A percentile compares a stretch with the other conserved stretches of the same genome.
These are phyloP conservation scores for Cutaneotrichosporon cutaneum DNA, from an alignment of 1,284 basidiomycete genomes.

Conservation along the genomic window DNA sequence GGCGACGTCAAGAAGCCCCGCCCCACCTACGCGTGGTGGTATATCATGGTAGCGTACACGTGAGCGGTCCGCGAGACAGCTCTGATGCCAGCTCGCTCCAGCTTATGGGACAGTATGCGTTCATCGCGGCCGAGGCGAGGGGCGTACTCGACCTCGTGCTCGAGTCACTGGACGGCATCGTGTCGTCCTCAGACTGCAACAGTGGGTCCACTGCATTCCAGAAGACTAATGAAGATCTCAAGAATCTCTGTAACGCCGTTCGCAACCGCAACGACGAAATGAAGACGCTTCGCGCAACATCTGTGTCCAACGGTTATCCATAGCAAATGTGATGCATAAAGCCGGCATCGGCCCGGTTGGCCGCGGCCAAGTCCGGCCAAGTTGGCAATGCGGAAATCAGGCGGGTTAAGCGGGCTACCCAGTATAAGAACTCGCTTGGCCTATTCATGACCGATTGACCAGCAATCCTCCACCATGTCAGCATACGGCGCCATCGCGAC, in stretches of 20 bases:
- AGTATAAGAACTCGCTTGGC: not conserved
- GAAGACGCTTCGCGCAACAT: not conserved
- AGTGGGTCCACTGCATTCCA: not conserved
- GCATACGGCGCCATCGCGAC: slow-evolving; percentile 58
- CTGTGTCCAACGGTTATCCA: not conserved
- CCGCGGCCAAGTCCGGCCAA: slow-evolving; percentile 13
- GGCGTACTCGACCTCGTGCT: slow-evolving; percentile 12
- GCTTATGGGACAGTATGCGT: slow-evolving; percentile 1
- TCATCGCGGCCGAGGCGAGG: not conserved
- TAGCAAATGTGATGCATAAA: not conserved
- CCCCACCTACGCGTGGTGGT: slow-evolving; percentile 28
- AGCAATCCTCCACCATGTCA: slow-evolving; percentile 22
- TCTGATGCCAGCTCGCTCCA: slow-evolving; percentile 6
- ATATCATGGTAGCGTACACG: slow-evolving; percentile 26
- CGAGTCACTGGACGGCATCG: slow-evolving; percentile 9
- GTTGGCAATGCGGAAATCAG: not conserved
- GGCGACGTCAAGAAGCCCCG: not conserved
- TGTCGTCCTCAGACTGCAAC: slow-evolving; percentile 15
- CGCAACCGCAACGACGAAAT: not conserved
- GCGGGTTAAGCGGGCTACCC: not conserved
- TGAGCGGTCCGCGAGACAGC: not conserved
- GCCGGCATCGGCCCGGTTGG: not conserved
- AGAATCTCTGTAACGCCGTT: slow-evolving; percentile 11
- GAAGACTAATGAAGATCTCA: slow-evolving; percentile 6
- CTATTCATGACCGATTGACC: not conserved